These are phyloP conservation scores for Capronia americana DNA, from an alignment of 2,329 filamentous ascomycete species.

Conservation along the genomic window DNA sequence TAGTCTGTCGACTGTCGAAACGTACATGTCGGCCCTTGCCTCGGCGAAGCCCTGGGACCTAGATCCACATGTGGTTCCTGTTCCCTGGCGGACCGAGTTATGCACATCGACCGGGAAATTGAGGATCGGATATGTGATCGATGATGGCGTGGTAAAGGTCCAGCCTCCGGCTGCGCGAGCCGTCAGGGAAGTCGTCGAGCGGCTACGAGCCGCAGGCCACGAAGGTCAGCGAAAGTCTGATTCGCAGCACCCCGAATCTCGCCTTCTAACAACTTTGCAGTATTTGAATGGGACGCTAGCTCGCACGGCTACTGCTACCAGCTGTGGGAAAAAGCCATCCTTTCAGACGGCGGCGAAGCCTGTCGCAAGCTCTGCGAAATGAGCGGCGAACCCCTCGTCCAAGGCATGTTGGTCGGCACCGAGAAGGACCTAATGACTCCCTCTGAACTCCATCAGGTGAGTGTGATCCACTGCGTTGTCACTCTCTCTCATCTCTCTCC, in stretches of 20 bases:
- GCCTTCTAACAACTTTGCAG: constrained; percentile 46
- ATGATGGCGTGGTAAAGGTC: constrained; percentile 68
- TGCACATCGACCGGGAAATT: constrained; percentile 50
- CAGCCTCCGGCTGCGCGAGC: constrained; percentile 66
- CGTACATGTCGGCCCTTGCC: constrained; percentile 46
- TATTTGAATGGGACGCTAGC: constrained; percentile 44
- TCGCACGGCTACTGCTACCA: constrained; percentile 41
- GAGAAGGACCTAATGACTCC: constrained; percentile 38
- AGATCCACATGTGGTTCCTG: constrained; percentile 60
- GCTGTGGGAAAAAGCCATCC: constrained; percentile 44
- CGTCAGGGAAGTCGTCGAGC: constrained; percentile 56
- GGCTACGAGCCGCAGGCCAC: constrained; percentile 59
- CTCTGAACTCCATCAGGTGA: constrained; percentile 12
- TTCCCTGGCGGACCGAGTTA: constrained; percentile 59
- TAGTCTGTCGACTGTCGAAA: constrained; percentile 57
- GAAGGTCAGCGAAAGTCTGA: not conserved
- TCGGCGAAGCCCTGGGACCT: constrained; percentile 57
- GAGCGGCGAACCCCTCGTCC: constrained; percentile 42
- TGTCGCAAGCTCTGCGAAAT: constrained; percentile 40
- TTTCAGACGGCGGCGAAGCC: constrained; percentile 45
- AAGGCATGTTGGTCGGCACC: constrained; percentile 47
- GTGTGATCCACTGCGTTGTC: too few species aligned
- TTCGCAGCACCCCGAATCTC: not conserved
- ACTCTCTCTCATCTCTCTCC: too few species aligned
- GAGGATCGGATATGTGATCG: constrained; percentile 66